A percentile compares a stretch with the other conserved stretches of the same genome.
These are phyloP conservation scores for Pythium aquatile DNA, from an alignment of 352 stramenopile species.

Conservation along the genomic window DNA sequence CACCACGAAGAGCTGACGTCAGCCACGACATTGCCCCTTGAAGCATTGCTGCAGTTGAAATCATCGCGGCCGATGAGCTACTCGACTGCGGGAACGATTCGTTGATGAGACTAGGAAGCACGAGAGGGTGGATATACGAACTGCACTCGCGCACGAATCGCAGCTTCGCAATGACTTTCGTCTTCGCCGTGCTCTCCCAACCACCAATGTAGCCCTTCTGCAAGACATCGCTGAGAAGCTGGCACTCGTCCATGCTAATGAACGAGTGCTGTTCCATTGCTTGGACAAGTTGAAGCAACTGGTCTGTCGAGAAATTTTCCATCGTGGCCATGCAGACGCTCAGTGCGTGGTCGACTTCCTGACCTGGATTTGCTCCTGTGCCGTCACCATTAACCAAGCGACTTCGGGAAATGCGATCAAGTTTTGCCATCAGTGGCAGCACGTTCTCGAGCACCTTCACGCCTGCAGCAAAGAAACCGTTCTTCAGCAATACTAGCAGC, in stretches of 20 bases:
- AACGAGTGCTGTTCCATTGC: constrained; percentile 69
- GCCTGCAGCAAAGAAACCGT: constrained; percentile 50
- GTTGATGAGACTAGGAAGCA: constrained; percentile 32
- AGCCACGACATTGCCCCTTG: constrained; percentile 37
- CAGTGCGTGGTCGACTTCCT: constrained; percentile 48
- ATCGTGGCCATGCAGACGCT: constrained; percentile 75
- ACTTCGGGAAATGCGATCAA: constrained; percentile 33
- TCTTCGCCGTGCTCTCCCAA: constrained; percentile 70
- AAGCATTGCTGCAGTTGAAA: constrained; percentile 30
- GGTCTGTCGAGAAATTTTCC: constrained; percentile 59
- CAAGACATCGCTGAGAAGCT: constrained; percentile 72
- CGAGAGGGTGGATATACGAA: constrained; percentile 27
- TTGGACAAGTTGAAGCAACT: constrained; percentile 56
- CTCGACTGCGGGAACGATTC: constrained; percentile 29
- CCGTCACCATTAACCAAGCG: not conserved
- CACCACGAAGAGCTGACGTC: constrained; percentile 27
- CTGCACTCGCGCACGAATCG: constrained; percentile 76
- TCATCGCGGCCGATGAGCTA: constrained; percentile 19
- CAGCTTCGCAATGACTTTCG: constrained; percentile 62
- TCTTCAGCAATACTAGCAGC: constrained; percentile 71
- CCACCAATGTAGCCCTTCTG: constrained; percentile 81
- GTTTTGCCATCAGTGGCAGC: constrained; percentile 58
- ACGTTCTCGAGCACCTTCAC: constrained; percentile 78
- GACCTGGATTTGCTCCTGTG: not conserved
- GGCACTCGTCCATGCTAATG: constrained; percentile 68